phyloP scores from a whole-genome alignment of 345 rosid species.

The Moringa oleifera region DNA sequence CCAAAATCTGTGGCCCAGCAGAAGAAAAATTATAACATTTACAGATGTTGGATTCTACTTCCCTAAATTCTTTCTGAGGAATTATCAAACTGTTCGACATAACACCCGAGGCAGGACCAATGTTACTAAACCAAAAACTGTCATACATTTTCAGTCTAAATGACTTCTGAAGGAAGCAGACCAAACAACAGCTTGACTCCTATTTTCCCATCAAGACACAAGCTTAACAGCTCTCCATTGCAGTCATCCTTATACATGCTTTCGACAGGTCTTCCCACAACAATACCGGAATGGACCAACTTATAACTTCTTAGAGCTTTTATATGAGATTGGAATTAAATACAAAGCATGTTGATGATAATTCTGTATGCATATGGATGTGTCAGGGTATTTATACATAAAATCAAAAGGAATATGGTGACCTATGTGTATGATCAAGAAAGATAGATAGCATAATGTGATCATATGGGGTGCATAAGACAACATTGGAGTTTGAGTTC shows the following conservation, averaged over 20 bases:
- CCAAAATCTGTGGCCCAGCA: too few species aligned
- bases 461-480: too few species aligned
- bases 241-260: neutral
- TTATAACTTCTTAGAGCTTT: neutral
- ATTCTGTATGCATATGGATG: neutral
- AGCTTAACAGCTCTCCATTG: too few species aligned
- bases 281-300: neutral
- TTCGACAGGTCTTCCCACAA: neutral
- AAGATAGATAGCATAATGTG: too few species aligned
- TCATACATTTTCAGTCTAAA: neutral
- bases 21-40: neutral
- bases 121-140: neutral
- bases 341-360: neutral
- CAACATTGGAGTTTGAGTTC: too few species aligned
- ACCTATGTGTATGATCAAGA: neutral
- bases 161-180: neutral
- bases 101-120: neutral
- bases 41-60: slow-evolving; percentile 2
- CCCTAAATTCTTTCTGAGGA: neutral
- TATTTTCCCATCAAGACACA: too few species aligned
- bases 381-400: neutral
- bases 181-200: too few species aligned
- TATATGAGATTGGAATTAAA: neutral
- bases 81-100: neutral
- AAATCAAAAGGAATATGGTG: neutral